These are phyloP conservation scores for Penicillium palitans DNA, from an alignment of 2,329 filamentous ascomycete species.

Conservation along the genomic window DNA sequence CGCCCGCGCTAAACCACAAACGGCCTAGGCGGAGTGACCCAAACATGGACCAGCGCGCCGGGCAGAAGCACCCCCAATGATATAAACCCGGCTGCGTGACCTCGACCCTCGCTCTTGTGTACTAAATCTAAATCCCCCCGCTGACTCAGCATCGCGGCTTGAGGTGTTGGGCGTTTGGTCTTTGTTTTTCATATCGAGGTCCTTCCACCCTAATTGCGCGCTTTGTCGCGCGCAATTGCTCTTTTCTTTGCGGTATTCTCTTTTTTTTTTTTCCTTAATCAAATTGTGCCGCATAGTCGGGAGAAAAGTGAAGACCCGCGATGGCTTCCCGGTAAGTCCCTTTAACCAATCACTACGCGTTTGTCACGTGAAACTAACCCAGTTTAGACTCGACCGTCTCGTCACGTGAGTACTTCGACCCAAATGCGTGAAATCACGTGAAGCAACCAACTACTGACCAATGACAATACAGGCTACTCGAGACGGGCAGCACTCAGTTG, in stretches of 20 bases:
- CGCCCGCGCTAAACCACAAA: conserved; percentile 30
- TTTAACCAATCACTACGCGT: conserved; percentile 28
- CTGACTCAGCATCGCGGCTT: conserved; percentile 24
- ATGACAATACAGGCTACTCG: conserved; percentile 68
- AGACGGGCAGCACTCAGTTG: conserved; percentile 93
- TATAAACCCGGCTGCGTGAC: conserved; percentile 50
- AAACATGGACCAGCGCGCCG: conserved; percentile 46
- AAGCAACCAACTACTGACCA: conserved; percentile 26
- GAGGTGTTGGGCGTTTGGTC: conserved; percentile 22
- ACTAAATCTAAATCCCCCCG: conserved; percentile 29
- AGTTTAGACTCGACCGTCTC: conserved; percentile 71
- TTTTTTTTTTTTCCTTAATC: conserved; percentile 15
- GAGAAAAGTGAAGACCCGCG: conserved; percentile 32
- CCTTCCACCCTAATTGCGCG: conserved; percentile 14
- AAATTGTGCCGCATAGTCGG: conserved; percentile 24
- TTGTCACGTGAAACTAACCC: conserved; percentile 36
- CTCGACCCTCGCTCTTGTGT: conserved; percentile 36
- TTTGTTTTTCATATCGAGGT: conserved; percentile 16
- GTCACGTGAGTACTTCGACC: conserved; percentile 69
- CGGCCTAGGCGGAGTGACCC: conserved; percentile 35
- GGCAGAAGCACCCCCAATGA: conserved; percentile 44
- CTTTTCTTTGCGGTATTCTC: conserved; percentile 10
- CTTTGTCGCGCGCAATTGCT: conserved; percentile 15
- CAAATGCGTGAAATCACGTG: background rate
- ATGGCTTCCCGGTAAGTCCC: conserved; percentile 46